Evolutionary conservation across 2,329 filamentous ascomycete genomes (phyloP).

Genomic region (Lasiodiplodia theobromae): DNA sequence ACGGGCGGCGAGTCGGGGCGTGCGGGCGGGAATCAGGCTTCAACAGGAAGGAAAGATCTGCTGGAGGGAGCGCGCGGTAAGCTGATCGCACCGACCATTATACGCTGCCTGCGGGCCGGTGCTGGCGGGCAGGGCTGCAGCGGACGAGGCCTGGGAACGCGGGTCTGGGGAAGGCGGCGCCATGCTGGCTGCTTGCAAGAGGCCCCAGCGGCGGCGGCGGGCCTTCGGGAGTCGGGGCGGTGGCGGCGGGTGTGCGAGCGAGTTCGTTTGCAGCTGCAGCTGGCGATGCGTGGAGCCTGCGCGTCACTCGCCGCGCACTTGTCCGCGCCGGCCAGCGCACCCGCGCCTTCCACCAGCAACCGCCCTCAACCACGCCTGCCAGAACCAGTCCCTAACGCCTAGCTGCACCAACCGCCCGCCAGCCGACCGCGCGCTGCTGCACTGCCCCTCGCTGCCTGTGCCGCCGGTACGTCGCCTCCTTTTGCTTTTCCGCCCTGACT

Average conservation of each 20-base stretch:
- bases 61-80: constrained; percentile 29
- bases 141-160: constrained; percentile 33
- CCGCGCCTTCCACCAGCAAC: neutral
- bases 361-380: neutral
- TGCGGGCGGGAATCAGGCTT: constrained; percentile 8
- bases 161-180: constrained; percentile 16
- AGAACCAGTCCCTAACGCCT: neutral
- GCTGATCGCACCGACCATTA: constrained; percentile 43
- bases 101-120: constrained; percentile 50
- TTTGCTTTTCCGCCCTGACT: constrained; percentile 12
- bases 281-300: neutral
- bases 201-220: neutral
- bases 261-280: constrained; percentile 23
- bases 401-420: neutral
- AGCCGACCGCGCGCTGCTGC: too few relatives aligned
- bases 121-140: constrained; percentile 36
- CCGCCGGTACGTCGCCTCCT: constrained; percentile 20
- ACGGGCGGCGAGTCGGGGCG: constrained; percentile 24
- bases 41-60: neutral
- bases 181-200: neutral
- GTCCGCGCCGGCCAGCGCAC: neutral
- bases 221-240: constrained; percentile 18
- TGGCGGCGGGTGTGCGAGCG: constrained; percentile 13
- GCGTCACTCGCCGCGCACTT: constrained; percentile 4
- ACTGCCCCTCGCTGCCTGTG: neutral